Conservation (phyloP, 345 rosid species). For the Pseudoturritis turrita region DNA sequence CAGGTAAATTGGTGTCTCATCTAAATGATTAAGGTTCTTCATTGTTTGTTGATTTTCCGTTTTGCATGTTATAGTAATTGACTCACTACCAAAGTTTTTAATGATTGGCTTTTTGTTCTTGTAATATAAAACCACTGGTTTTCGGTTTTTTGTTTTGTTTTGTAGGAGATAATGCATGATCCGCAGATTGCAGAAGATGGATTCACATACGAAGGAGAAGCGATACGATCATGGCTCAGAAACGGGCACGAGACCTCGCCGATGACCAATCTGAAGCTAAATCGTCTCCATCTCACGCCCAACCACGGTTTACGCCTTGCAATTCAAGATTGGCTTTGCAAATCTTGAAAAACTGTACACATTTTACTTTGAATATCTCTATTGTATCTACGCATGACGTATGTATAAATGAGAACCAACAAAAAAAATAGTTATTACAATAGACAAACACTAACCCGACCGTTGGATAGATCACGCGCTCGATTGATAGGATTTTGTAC, state of each 20-base stretch:
- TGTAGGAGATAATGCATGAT: constrained; percentile 76
- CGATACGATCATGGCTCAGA: constrained; percentile 54
- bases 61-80: neutral
- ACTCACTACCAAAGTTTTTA: neutral
- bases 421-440: neutral
- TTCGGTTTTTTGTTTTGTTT: neutral
- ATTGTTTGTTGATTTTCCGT: too few relatives aligned
- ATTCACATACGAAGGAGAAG: constrained; percentile 67
- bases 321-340: constrained; percentile 79
- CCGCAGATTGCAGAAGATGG: constrained; percentile 81
- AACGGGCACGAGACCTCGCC: constrained; percentile 62
- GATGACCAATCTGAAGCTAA: constrained; percentile 64
- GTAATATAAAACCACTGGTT: neutral
- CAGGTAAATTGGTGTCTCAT: constrained; percentile 33
- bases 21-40: neutral
- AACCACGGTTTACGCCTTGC: constrained; percentile 57
- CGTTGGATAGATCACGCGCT: neutral
- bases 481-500: neutral
- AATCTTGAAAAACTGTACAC: constrained; percentile 27
- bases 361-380: neutral
- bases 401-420: neutral
- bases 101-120: neutral
- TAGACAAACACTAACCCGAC: neutral
- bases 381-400: neutral
- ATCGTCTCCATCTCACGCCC: constrained; percentile 53